Evolutionary conservation across 768 basidiomycete species (phyloP), one percentile per base, ranked within the genome.

Genomic region (Cystobasidium ongulense): DNA sequence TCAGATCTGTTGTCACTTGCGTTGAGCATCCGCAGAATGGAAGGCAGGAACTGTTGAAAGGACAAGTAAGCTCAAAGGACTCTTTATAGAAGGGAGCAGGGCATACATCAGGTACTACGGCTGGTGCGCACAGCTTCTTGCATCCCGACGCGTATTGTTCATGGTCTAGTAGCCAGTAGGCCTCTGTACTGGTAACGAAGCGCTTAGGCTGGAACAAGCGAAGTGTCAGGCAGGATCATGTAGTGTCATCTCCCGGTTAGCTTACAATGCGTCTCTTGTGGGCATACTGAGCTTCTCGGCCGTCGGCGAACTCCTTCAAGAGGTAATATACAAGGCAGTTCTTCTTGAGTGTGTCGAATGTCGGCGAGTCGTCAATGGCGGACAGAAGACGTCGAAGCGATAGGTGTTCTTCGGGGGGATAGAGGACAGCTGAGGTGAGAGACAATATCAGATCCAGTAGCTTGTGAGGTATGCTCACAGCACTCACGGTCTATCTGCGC

Each of bases 251-350:
- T 33, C 13, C 10, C 31, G 1, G 23, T 11, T 54, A 10, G 53
- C 68, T 31, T 46, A 71, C 68, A 21, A 71, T 71, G 17, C 68
- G 68, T n/a, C 29, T 54, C 29, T 59, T 54, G 10, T 59, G 52
- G 1, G 68, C 68, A 46, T 10, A 71, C 1, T 52, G 18, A 21
- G 29, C 43, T 23, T 36, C 68, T 25, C 50, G 50, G 25, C 50
- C 68, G 27, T 71, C 54, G 7, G 29, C 10, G 53, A n/a, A 71
- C 15, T 61, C 54, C 33, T 59, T 54, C n/a, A 71, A n/a, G 10
- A 71, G 52, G 53, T 71, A 71, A 38, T 71, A 71, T 13, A 71
- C 35, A 46, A 71, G 52, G 53, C 68, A 71, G 53, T 52, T 59
- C 68, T 71, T 71, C 68, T 71, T 36, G 53, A 71, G 68, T 43